A percentile compares a stretch with the other conserved stretches of the same genome.
Conservation (phyloP, 2,329 filamentous ascomycete species). For the Aureobasidium lini region DNA sequence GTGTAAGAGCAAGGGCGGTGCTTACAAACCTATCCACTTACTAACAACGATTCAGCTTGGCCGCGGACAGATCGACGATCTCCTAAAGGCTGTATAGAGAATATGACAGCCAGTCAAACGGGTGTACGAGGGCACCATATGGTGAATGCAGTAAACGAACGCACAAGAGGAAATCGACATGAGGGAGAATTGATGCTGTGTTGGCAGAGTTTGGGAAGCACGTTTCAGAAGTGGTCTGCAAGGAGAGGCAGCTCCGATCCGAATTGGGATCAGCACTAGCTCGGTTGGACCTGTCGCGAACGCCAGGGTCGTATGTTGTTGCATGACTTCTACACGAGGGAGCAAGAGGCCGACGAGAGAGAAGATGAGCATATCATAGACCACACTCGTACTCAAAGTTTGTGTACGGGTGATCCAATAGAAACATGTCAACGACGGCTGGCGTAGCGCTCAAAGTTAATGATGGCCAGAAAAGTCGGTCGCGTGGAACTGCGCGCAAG, state of each 20-base stretch:
- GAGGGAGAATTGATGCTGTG: neutral
- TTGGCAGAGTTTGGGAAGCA: neutral
- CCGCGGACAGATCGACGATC: neutral
- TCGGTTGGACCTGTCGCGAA: neutral
- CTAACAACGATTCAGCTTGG: neutral
- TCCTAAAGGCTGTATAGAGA: neutral
- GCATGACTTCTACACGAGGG: neutral
- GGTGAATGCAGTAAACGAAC: too few relatives aligned
- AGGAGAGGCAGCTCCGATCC: neutral
- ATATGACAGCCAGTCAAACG: too few relatives aligned
- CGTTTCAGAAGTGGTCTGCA: neutral
- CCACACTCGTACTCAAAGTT: too few relatives aligned
- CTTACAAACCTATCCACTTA: neutral
- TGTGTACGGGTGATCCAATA: too few relatives aligned
- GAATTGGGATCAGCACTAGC: slow-evolving; percentile 4
- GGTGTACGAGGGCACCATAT: too few relatives aligned
- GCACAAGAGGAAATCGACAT: too few relatives aligned
- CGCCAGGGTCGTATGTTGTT: neutral
- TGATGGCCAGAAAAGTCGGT: neutral
- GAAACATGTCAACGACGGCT: neutral
- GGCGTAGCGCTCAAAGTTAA: neutral
- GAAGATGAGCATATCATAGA: neutral
- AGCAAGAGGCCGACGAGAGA: neutral
- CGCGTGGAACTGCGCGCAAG: slow-evolving; percentile 5
- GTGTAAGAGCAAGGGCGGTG: neutral